Base-by-base conservation (phyloP, 495 filamentous ascomycete species). In the Chlorociboria aeruginascens region DNA sequence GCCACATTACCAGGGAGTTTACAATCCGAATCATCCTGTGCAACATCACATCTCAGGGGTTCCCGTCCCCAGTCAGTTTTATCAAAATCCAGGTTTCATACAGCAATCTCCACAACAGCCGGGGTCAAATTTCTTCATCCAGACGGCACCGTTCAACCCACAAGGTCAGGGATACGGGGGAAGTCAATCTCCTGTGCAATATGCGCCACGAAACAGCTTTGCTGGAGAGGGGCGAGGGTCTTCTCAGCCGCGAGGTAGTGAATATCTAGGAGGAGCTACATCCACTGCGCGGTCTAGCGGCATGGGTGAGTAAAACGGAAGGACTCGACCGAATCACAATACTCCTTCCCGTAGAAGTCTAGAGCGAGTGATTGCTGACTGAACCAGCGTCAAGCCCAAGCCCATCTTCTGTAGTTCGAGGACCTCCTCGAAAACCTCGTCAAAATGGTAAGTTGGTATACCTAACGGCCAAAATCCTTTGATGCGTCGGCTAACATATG, bases 401-500 rank as follows among this genome's bases (percentile, higher is more conserved):
- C 30, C 62, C 60, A 38, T 66, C 61, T 39, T 67, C 68, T 32
- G 72, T 84, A 29, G 84, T 86, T 40, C 77, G 88, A 54, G 89
- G 89, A n/a, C 88, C 90, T 11, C 86, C 89, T 10, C 73, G 89
- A 55, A 97, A 95, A 56, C 90, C 90, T 25, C 56, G 56, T 28
- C 56, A 55, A 49, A 59, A 46, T 49, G 56, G 56, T 59, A 48
- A 48, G 49, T 7, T 9, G 13, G 47, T 46, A 14, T 8, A 30
- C 45, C 20, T 40, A 52, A 58, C 49, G 60, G 30, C 43, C 17
- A 46, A 31, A 30, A n/a, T 45, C 46, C 2, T 10, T 41, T 34
- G 4, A 29, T 32, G 13, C 9, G 16, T 37, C 40, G 45, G 46
- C 36, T 49, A 30, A 20, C 6, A n/a, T 11, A 30, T 47, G n/a